phyloP scores from a whole-genome alignment of 176 grass and related monocot species.

The Phragmites australis region DNA sequence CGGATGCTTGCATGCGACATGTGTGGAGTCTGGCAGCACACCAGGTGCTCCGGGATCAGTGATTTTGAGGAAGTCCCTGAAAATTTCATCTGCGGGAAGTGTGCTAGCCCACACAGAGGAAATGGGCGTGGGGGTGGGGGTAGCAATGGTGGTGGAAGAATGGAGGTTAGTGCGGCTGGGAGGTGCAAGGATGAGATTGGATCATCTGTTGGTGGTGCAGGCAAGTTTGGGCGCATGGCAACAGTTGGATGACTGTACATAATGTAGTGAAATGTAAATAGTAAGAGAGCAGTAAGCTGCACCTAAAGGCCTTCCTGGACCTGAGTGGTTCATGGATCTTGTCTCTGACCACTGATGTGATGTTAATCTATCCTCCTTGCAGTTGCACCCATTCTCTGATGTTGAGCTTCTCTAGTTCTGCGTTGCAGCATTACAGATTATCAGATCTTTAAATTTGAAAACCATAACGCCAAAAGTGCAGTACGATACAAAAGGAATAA shows the following conservation, averaged over 20 bases:
- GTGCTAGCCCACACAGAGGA: conserved; percentile 36
- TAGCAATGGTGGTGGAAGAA: conserved; percentile 41
- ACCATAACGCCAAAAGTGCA: not conserved
- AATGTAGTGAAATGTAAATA: conserved; percentile 70
- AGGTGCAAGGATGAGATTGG: conserved; percentile 81
- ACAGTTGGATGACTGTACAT: conserved; percentile 80
- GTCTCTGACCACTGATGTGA: conserved; percentile 26
- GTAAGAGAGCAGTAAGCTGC: conserved; percentile 28
- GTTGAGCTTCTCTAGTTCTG: not conserved
- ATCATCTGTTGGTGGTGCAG: conserved; percentile 40
- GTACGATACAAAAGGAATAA: not conserved
- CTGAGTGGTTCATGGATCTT: conserved; percentile 36
- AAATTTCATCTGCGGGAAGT: conserved; percentile 79
- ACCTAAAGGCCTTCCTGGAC: conserved; percentile 37
- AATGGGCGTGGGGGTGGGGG: conserved; percentile 39
- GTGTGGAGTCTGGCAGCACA: conserved; percentile 96
- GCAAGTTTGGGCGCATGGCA: conserved; percentile 60
- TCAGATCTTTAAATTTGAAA: not conserved
- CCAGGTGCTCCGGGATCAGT: conserved; percentile 79
- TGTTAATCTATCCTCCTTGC: conserved; percentile 40
- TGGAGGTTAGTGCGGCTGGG: conserved; percentile 33
- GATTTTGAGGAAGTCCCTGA: conserved; percentile 84
- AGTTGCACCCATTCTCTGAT: not conserved
- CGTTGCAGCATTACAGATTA: not conserved
- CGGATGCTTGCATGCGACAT: conserved; percentile 93